Evolutionary conservation across 2,329 filamentous ascomycete genomes (phyloP), one percentile per base, ranked within the genome.

Genomic region (Claviceps humidiphila): DNA sequence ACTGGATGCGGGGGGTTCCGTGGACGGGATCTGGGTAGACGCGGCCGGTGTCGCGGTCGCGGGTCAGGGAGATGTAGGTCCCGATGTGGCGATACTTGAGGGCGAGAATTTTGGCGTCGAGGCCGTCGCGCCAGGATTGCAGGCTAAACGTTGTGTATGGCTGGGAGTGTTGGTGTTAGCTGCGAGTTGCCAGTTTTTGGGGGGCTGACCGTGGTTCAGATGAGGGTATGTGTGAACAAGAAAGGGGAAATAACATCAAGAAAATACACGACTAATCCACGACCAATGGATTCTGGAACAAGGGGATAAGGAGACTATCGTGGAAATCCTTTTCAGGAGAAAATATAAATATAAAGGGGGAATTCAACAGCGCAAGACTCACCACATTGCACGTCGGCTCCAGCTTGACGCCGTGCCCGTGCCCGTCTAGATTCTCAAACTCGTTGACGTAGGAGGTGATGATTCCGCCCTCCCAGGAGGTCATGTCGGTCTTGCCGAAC

Each of bases 321-420:
- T 30, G 26, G 26, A 2, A 30, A 30, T 30, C 8, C 8, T 7
- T 8, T 8, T 30, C 7, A 42, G 7, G 9, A 20, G 17, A 22
- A 20, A 22, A 20, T 7, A 42, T 26, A 9, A 13, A 22, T 20
- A 42, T 50, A 52, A 20, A 2, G 20, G 9, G 34, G 40, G 17
- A 39, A n/a, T 5, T 5, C 16, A 17, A 44, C 13, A 17, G 20
- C 8, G 34, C n/a, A 16, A 16, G 7, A 63, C 74, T 61, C 62
- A 78, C 75, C 52, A 81, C 58, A 85, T 93, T 90, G 60, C 78
- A 78, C 1, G 80, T 80, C 9, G 82, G 74, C 71, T 96, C 89
- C 30, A 96, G 72, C 66, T 94, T 95, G 48, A 77, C 75, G 41
- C 91, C 91, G 60, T 96, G 88, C 53, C 89, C 88, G 43, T 82